phyloP scores from a whole-genome alignment of 1,284 basidiomycete species.

The Hymenochaete sp. region DNA sequence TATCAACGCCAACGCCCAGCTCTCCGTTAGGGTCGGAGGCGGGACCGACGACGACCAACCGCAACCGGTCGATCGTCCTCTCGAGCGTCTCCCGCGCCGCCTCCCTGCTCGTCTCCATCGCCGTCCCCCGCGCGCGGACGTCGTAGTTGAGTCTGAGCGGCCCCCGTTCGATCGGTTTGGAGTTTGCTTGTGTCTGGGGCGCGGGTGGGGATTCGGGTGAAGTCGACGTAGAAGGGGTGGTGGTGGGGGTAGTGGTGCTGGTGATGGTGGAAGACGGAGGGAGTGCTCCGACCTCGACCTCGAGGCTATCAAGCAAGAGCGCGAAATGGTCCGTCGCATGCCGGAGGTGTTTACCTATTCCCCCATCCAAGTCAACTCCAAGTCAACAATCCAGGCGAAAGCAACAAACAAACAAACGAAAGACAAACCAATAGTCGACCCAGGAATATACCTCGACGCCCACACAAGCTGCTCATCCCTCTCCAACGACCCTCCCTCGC shows the following conservation, averaged over 20 bases:
- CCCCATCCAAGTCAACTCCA: too few species aligned
- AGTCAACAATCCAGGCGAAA: constrained; percentile 5
- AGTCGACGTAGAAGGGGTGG: too few species aligned
- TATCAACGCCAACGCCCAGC: too few species aligned
- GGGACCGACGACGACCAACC: too few species aligned
- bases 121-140: constrained; percentile 61
- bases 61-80: constrained; percentile 48
- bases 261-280: too few species aligned
- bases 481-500: too few species aligned
- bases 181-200: too few species aligned
- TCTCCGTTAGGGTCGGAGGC: too few species aligned
- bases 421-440: constrained; percentile 67
- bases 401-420: background rate
- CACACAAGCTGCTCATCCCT: constrained; percentile 60
- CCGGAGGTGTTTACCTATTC: constrained; percentile 72
- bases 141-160: constrained; percentile 49
- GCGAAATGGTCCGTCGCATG: constrained; percentile 76
- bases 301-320: constrained; percentile 49
- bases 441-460: constrained; percentile 61
- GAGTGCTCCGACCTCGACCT: background rate
- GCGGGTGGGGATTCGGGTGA: too few species aligned
- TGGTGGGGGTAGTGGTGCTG: background rate
- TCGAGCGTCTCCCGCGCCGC: constrained; percentile 51
- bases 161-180: background rate
- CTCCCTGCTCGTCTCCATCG: constrained; percentile 63